These are phyloP conservation scores for Eutrema japonicum DNA, from an alignment of 345 rosid species.

Conservation along the genomic window DNA sequence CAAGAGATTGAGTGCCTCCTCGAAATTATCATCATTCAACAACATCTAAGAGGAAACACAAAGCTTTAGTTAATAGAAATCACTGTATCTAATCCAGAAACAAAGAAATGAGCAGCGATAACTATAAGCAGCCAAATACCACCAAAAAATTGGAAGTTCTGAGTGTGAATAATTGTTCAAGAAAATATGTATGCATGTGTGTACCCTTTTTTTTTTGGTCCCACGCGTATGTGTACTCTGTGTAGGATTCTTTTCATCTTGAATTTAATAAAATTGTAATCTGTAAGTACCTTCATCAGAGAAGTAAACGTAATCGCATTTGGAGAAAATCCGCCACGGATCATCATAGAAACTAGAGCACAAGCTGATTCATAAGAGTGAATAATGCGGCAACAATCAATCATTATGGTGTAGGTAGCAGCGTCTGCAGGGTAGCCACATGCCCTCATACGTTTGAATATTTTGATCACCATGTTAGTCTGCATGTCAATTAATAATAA, in stretches of 20 bases:
- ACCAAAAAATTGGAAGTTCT: background rate
- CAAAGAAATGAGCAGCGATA: conserved; percentile 1
- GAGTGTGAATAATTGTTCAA: background rate
- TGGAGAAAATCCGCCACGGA: conserved; percentile 72
- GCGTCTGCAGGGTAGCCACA: conserved; percentile 50
- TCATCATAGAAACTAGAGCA: conserved; percentile 74
- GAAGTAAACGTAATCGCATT: conserved; percentile 51
- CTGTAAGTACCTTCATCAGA: conserved; percentile 61
- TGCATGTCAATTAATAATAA: conserved; percentile 47
- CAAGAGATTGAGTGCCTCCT: conserved; percentile 61
- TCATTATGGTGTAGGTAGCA: conserved; percentile 70
- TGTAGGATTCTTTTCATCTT: background rate
- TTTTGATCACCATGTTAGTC: conserved; percentile 55
- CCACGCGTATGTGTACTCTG: background rate
- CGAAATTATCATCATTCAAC: conserved; percentile 53
- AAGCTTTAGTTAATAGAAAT: conserved; percentile 19
- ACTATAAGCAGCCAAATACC: conserved; percentile 1
- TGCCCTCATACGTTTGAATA: conserved; percentile 63
- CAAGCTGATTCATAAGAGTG: conserved; percentile 59
- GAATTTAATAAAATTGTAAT: background rate
- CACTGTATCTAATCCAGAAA: conserved; percentile 6
- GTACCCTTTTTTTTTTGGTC: background rate
- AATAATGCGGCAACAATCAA: conserved; percentile 65
- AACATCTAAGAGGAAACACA: conserved; percentile 51
- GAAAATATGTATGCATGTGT: background rate